Conservation (phyloP, 192 early-diverging fungal genomes). For the Phlyctochytrium planicorne region DNA sequence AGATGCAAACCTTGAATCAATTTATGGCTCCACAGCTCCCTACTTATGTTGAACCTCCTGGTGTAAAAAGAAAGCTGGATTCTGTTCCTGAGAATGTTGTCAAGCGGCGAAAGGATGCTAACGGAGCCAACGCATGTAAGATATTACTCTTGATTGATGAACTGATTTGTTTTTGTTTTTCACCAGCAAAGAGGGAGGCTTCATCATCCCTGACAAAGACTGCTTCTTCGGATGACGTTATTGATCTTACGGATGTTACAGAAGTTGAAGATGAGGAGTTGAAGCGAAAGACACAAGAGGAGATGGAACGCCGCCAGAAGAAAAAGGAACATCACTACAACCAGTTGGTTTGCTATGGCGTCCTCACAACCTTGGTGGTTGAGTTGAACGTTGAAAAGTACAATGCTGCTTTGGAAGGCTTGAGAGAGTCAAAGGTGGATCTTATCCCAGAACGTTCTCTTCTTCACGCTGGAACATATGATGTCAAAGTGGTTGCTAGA, state of each 20-base stretch:
- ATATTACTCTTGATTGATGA: too few species aligned
- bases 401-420: slow-evolving; percentile 9
- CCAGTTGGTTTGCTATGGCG: slow-evolving; percentile 28
- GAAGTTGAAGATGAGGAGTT: slow-evolving; percentile 20
- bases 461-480: neutral
- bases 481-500: neutral
- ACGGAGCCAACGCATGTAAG: too few species aligned
- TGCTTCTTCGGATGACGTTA: too few species aligned
- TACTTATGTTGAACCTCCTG: too few species aligned
- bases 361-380: slow-evolving; percentile 10
- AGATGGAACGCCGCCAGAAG: neutral
- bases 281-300: slow-evolving; percentile 4
- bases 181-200: too few species aligned
- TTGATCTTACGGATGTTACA: slow-evolving; percentile 38
- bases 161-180: too few species aligned
- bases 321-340: neutral
- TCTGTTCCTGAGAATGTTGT: too few species aligned
- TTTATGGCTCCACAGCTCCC: too few species aligned
- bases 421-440: slow-evolving; percentile 18
- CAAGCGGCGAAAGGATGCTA: too few species aligned
- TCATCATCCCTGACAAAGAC: too few species aligned
- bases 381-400: slow-evolving; percentile 17
- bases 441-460: slow-evolving; percentile 12
- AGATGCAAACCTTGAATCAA: too few species aligned
- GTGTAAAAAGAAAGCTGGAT: too few species aligned